These are phyloP conservation scores for Thymus quinquecostatus DNA, from an alignment of 257 asterid species.

Conservation along the genomic window DNA sequence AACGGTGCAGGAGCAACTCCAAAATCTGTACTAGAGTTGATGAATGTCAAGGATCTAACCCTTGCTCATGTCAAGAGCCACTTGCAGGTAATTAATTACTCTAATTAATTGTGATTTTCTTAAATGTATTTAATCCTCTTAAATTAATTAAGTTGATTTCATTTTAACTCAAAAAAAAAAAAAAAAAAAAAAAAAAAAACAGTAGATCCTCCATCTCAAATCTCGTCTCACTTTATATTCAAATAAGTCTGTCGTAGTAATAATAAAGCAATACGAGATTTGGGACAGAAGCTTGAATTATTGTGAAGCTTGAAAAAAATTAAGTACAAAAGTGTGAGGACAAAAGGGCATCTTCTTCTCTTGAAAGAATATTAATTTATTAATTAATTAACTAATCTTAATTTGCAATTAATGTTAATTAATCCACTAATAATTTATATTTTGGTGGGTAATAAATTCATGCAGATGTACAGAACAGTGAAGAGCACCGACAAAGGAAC, in stretches of 20 bases:
- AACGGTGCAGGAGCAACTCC: conserved; percentile 79
- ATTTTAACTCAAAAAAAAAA: too few species aligned
- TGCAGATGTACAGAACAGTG: conserved; percentile 99
- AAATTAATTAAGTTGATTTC: too few species aligned
- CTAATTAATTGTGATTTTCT: too few species aligned
- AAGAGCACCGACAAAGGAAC: conserved; percentile 82
- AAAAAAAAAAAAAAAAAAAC: too few species aligned
- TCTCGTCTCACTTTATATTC: too few species aligned
- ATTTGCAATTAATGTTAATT: too few species aligned
- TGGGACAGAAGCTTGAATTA: background rate
- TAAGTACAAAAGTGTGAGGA: conserved; percentile 44
- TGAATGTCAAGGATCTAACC: conserved; percentile 94
- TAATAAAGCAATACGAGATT: too few species aligned
- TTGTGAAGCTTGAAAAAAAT: conserved; percentile 29
- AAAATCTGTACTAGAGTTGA: conserved; percentile 82
- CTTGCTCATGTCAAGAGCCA: conserved; percentile 95
- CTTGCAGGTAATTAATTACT: conserved; percentile 58
- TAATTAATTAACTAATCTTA: too few species aligned
- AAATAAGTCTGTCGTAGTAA: too few species aligned
- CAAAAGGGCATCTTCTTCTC: conserved; percentile 58
- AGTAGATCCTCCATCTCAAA: too few species aligned
- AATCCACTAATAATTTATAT: conserved; percentile 14
- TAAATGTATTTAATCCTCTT: too few species aligned
- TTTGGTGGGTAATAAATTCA: conserved; percentile 34
- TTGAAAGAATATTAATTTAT: conserved; percentile 26